Percentiles rank a stretch among this genome's conserved stretches.
These are phyloP conservation scores for Ceratobasidium sp. DNA, from an alignment of 1,284 basidiomycete species.

Conservation along the genomic window DNA sequence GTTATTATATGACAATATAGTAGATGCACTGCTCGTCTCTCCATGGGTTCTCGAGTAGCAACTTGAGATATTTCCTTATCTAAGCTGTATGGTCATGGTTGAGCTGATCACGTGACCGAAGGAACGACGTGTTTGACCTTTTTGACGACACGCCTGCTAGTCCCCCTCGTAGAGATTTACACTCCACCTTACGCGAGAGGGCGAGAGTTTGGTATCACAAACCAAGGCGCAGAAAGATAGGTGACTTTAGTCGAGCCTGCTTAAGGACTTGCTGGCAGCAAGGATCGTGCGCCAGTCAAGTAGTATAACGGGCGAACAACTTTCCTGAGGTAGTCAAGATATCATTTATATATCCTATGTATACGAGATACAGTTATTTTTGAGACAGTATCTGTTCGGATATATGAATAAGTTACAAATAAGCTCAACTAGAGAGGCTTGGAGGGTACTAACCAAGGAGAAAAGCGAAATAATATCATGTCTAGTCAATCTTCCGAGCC, in stretches of 20 bases:
- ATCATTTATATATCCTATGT: conserved; percentile 9
- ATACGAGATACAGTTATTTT: conserved; percentile 2
- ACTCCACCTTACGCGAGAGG: not conserved
- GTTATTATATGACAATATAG: too few species aligned
- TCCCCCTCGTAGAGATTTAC: not conserved
- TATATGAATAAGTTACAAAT: not conserved
- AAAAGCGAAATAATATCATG: not conserved
- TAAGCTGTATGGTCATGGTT: too few species aligned
- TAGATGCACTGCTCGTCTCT: too few species aligned
- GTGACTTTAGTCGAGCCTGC: conserved; percentile 21
- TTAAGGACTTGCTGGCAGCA: conserved; percentile 43
- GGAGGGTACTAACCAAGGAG: not conserved
- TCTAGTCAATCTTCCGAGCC: conserved; percentile 40
- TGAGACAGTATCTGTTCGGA: conserved; percentile 10
- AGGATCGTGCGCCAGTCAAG: conserved; percentile 33
- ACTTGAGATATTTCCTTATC: too few species aligned
- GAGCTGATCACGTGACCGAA: not conserved
- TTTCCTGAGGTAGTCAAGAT: not conserved
- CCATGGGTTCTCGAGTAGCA: too few species aligned
- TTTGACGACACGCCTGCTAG: too few species aligned
- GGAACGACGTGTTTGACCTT: not conserved
- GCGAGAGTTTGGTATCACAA: not conserved
- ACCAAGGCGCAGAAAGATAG: not conserved
- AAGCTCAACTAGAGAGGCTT: not conserved
- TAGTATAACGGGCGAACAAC: conserved; percentile 40